Evolutionary conservation across 306 rosid genomes (phyloP), one percentile per base, ranked within the genome.

Genomic region (Rubus parviflorus): DNA sequence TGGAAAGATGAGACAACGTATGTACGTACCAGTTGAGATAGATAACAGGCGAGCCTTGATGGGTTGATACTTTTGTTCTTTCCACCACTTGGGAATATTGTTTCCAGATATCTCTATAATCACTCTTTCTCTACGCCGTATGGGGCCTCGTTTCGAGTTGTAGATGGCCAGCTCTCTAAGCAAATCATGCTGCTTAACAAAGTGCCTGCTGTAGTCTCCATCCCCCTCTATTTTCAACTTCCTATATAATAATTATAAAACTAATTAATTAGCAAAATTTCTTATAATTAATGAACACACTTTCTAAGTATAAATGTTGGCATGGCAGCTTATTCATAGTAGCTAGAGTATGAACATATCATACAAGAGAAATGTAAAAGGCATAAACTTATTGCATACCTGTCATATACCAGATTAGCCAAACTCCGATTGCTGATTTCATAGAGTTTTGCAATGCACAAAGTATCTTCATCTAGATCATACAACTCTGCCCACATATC

Each of bases 31-130:
- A 2, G 91, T 87, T 78, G 92, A 80, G 83, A 92, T 85, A 8
- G 93, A 89, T 20, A 92, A 0, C 51, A 81, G 48, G 68, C 46
- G 78, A 0, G 94, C 91, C 41, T 73, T 73, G 64, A 81, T 37
- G 45, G 49, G 83, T 76, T 30, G 35, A 30, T 73, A 77, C 2
- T 77, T 79, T 45, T 79, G 73, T 77, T 49, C 30, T 3, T n/a
- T 76, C 96, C 90, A 90, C 92, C 95, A 90, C 1, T 70, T 8
- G 11, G 92, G 92, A 78, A 81, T 66, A 77, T 83, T 71, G 58
- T 88, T 81, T 77, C 81, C 84, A 53, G 10, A 64, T 6, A 86
- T 37, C 62, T 90, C 78, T 7, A 90, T 8, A 66, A 83, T 71
- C 63, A 86, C 65, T 74, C 86, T 86, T 30, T 82, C 78, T 75